Base-by-base conservation (phyloP, 306 rosid genomes). In the Amphicarpaea edgeworthii region DNA sequence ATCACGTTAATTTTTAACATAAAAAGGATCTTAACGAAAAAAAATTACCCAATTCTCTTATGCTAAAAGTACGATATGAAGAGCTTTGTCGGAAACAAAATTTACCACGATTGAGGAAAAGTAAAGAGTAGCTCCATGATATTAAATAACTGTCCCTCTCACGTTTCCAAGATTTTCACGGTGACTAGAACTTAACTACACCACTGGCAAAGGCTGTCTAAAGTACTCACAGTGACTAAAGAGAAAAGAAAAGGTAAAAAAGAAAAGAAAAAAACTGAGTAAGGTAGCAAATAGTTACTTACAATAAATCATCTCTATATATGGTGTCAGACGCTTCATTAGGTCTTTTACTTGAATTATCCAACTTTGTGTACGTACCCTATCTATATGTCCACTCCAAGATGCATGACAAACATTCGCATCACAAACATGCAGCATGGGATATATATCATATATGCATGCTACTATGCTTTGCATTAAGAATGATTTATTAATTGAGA, bases 81-180 rank as follows among this genome's bases (percentile, higher is more conserved):
- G 68, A 73, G 78, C 60, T 83, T 80, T 82, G 79, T 82, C 70
- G 89, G 79, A 73, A 71, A 61, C 74, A 77, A 75, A 74, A 53
- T 70, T 80, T 81, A 40, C 81, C 64, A 79, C 67, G 6, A 47
- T 38, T 55, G 9, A 76, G 78, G 85, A 64, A 77, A 82, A 37
- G 62, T 50, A 43, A 76, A 42, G 73, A 64, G 59, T 61, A 7
- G 51, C 59, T 41, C 53, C 30, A 19, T 67, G 17, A 49, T 49
- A 77, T 77, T 82, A 54, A 82, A 77, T 77, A 77, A 82, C 82
- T 77, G 82, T 81, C 79, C 1, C 84, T 19, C 68, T 68, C 72
- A 77, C 57, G 81, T 73, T 85, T 81, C 83, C 81, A 45, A 81
- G 79, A 70, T 62, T 54, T 70, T 76, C 64, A 70, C n/a, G 26